Evolutionary conservation across 116 monocot species (phyloP).

Genomic region (Iris pallida): DNA sequence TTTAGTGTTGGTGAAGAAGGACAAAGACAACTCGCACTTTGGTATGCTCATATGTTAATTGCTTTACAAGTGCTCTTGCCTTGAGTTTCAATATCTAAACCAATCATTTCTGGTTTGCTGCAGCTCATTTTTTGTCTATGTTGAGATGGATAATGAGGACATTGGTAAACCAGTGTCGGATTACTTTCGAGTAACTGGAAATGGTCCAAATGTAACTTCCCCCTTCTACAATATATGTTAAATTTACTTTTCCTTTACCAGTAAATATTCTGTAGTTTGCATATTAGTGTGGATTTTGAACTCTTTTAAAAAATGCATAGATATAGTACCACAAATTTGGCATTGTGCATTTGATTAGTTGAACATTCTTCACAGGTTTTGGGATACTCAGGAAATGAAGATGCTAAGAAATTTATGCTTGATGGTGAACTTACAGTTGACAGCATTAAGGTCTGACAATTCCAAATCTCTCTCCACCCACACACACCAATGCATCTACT

Average conservation of each 20-base stretch:
- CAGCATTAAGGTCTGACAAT: conserved; percentile 49
- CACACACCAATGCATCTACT: too few relatives aligned
- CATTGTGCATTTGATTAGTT: background rate
- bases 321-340: too few relatives aligned
- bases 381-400: conserved; percentile 89
- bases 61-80: too few relatives aligned
- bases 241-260: too few relatives aligned
- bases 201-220: conserved; percentile 60
- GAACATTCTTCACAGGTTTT: conserved; percentile 53
- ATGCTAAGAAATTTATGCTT: conserved; percentile 67
- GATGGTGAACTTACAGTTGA: conserved; percentile 66
- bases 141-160: conserved; percentile 82
- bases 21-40: conserved; percentile 62
- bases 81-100: too few relatives aligned
- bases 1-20: conserved; percentile 77
- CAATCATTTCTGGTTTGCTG: background rate
- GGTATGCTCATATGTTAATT: conserved; percentile 53
- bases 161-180: conserved; percentile 73
- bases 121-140: conserved; percentile 88
- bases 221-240: conserved; percentile 5
- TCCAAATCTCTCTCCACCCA: background rate
- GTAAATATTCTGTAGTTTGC: too few relatives aligned
- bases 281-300: too few relatives aligned
- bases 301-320: too few relatives aligned
- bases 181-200: conserved; percentile 81